A percentile compares a stretch with the other conserved stretches of the same genome.
Conservation (phyloP, 306 rosid genomes). For the Rosa lucieae region DNA sequence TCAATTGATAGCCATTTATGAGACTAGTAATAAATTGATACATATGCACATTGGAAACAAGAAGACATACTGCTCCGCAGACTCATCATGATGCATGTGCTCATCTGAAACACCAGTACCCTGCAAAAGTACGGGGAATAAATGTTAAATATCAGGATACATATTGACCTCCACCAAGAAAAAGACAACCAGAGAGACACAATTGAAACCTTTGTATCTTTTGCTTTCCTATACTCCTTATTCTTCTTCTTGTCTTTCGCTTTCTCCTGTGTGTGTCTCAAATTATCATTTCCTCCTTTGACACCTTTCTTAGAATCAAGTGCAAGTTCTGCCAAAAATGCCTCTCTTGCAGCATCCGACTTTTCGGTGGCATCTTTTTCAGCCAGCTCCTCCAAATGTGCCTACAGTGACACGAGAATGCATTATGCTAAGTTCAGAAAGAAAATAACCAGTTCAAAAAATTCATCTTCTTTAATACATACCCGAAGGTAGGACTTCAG, state of each 20-base stretch:
- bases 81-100: slow-evolving; percentile 39
- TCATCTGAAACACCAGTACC: slow-evolving; percentile 47
- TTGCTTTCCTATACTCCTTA: slow-evolving; percentile 75
- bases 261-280: slow-evolving; percentile 65
- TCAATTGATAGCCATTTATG: slow-evolving; percentile 12
- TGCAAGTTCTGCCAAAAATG: slow-evolving; percentile 94
- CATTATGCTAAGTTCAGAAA: slow-evolving; percentile 21
- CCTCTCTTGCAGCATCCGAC: slow-evolving; percentile 96
- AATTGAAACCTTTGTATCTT: slow-evolving; percentile 71
- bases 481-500: slow-evolving; percentile 88
- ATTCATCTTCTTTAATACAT: slow-evolving; percentile 43
- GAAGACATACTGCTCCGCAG: slow-evolving; percentile 46
- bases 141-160: slow-evolving; percentile 15
- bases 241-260: slow-evolving; percentile 84
- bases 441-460: slow-evolving; percentile 15
- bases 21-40: slow-evolving; percentile 9
- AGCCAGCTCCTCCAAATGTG: slow-evolving; percentile 85
- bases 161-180: slow-evolving; percentile 25
- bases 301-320: slow-evolving; percentile 75
- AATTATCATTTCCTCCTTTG: slow-evolving; percentile 70
- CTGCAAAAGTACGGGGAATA: slow-evolving; percentile 42
- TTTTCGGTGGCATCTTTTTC: slow-evolving; percentile 92
- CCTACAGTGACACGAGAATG: slow-evolving; percentile 37
- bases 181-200: slow-evolving; percentile 29
- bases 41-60: slow-evolving; percentile 17